Evolutionary conservation across 179 eudicot species (phyloP).

Genomic region (Camellia oleifera): DNA sequence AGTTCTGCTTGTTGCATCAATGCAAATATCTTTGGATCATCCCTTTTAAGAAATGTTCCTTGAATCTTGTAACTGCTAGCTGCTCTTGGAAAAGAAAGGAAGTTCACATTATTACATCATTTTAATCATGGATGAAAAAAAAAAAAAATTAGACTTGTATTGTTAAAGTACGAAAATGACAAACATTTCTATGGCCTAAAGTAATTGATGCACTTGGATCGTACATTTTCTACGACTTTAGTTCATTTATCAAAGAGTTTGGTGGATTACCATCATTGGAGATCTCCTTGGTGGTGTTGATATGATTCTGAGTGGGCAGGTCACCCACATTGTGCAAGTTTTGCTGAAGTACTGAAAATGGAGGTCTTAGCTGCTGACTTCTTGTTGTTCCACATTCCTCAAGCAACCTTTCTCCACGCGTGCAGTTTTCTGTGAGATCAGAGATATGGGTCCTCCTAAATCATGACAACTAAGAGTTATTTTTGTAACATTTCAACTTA

Average conservation of each 20-base stretch:
- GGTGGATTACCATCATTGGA: slow-evolving; percentile 45
- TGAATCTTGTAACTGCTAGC: slow-evolving; percentile 40
- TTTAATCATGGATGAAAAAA: slow-evolving; percentile 2
- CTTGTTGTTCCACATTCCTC: slow-evolving; percentile 28
- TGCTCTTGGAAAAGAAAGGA: slow-evolving; percentile 19
- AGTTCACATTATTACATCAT: not conserved
- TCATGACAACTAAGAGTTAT: slow-evolving; percentile 16
- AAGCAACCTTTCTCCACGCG: slow-evolving; percentile 24
- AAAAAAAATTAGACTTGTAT: not conserved
- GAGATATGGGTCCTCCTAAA: slow-evolving; percentile 58
- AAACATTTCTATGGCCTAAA: slow-evolving; percentile 3
- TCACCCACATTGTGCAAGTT: slow-evolving; percentile 32
- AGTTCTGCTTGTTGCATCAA: slow-evolving; percentile 93
- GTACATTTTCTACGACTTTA: slow-evolving; percentile 7
- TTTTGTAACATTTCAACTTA: not conserved
- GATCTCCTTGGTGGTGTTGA: slow-evolving; percentile 28
- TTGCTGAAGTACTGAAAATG: slow-evolving; percentile 67
- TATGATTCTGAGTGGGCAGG: slow-evolving; percentile 29
- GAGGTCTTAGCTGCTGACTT: slow-evolving; percentile 52
- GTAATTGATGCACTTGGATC: slow-evolving; percentile 11
- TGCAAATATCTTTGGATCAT: slow-evolving; percentile 83
- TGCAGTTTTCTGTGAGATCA: slow-evolving; percentile 30
- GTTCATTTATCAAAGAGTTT: not conserved
- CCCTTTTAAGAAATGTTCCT: slow-evolving; percentile 77
- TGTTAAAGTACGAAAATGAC: not conserved